A percentile compares a stretch with the other conserved stretches of the same genome.
These are phyloP conservation scores for Xerophyta viscosa DNA, from an alignment of 106 monocot species.

Conservation along the genomic window DNA sequence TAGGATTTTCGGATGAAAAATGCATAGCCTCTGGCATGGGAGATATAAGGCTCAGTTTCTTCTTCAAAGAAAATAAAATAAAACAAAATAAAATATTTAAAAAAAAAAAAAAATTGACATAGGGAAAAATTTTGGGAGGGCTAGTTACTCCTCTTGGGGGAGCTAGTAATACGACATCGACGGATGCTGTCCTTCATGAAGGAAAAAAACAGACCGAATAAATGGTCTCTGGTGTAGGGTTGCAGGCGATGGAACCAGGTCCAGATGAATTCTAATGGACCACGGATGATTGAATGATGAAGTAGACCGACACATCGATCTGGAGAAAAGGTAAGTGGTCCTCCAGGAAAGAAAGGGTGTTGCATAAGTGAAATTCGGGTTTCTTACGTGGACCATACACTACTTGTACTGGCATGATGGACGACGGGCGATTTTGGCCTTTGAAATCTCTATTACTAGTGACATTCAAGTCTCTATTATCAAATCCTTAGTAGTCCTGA, in stretches of 20 bases:
- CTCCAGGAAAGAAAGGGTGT: constrained; percentile 17
- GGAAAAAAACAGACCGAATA: no score
- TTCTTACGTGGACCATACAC: constrained; percentile 18
- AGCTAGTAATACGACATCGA: no score
- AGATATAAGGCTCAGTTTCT: no score
- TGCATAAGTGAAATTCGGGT: constrained; percentile 29
- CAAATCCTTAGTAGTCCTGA: constrained; percentile 19
- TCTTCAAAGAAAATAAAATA: no score
- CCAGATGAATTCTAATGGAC: not conserved
- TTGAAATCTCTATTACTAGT: constrained; percentile 1
- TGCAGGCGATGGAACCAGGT: constrained; percentile 4
- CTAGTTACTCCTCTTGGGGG: no score
- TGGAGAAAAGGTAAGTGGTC: not conserved
- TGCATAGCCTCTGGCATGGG: no score
- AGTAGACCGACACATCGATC: not conserved
- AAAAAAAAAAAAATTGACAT: no score
- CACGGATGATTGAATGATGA: constrained; percentile 2
- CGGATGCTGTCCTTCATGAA: no score
- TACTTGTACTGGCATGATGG: constrained; percentile 17
- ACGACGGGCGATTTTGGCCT: not conserved
- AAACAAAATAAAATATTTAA: no score
- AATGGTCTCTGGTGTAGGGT: not conserved
- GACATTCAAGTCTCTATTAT: constrained; percentile 9
- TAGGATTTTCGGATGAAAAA: no score
- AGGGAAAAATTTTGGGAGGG: no score